Evolutionary conservation across 2,329 filamentous ascomycete genomes (phyloP).

Genomic region (Coccinonectria pachysandricola): DNA sequence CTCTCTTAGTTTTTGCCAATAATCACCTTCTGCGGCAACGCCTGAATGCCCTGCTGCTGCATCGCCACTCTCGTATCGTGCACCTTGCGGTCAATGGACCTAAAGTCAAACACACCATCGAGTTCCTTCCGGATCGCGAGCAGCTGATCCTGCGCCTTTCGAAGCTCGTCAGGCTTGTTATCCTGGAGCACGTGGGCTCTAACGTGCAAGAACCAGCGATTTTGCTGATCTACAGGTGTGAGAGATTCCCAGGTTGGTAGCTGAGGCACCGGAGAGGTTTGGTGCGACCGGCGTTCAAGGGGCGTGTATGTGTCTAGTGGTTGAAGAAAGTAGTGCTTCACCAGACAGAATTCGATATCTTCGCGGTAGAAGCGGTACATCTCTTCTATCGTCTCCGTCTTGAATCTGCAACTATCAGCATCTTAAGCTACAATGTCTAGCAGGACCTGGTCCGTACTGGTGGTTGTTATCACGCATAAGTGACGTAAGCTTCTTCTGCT

Average conservation of each 20-base stretch:
- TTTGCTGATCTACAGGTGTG: slow-evolving; percentile 36
- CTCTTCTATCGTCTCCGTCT: slow-evolving; percentile 43
- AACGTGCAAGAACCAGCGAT: slow-evolving; percentile 46
- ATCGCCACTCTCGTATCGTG: slow-evolving; percentile 40
- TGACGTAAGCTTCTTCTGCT: slow-evolving; percentile 36
- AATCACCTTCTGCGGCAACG: slow-evolving; percentile 27
- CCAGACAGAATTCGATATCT: slow-evolving; percentile 44
- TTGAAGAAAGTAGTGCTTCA: slow-evolving; percentile 34
- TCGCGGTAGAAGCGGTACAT: slow-evolving; percentile 42
- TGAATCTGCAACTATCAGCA: no score
- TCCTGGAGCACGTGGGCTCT: slow-evolving; percentile 45
- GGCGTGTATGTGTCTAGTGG: slow-evolving; percentile 23
- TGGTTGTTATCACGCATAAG: slow-evolving; percentile 43
- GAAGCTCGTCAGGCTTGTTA: slow-evolving; percentile 46
- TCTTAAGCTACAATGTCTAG: no score
- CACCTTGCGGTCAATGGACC: slow-evolving; percentile 39
- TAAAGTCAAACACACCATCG: slow-evolving; percentile 42
- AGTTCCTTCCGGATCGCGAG: slow-evolving; percentile 35
- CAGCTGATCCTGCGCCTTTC: slow-evolving; percentile 43
- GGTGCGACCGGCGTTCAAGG: slow-evolving; percentile 15
- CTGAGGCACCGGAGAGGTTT: slow-evolving; percentile 9
- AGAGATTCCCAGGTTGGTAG: slow-evolving; percentile 39
- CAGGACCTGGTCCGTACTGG: slow-evolving; percentile 31
- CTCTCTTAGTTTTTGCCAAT: slow-evolving; percentile 21
- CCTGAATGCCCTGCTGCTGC: slow-evolving; percentile 28